Conservation (phyloP, 202 grass and related monocot species). For the Saccharum hybrid region DNA sequence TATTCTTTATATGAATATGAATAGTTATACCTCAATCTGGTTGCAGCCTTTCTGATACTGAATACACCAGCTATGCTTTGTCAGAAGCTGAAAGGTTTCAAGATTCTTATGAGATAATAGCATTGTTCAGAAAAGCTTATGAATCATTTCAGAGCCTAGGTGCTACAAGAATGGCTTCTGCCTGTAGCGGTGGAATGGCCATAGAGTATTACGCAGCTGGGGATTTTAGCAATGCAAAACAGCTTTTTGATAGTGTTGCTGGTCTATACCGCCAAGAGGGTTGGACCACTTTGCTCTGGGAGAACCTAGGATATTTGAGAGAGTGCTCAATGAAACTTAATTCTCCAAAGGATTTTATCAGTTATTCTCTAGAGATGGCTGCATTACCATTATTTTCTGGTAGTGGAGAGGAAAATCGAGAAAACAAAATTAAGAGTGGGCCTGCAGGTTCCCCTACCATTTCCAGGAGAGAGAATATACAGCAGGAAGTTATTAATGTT, state of each 20-base stretch:
- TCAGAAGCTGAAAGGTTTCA: slow-evolving; percentile 96
- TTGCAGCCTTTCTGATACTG: slow-evolving; percentile 94
- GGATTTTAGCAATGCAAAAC: slow-evolving; percentile 79
- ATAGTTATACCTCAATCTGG: slow-evolving; percentile 47
- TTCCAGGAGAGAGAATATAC: slow-evolving; percentile 78
- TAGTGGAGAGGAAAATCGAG: slow-evolving; percentile 42
- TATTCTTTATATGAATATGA: slow-evolving; percentile 5
- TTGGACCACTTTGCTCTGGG: slow-evolving; percentile 84
- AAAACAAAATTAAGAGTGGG: slow-evolving; percentile 63
- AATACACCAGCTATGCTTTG: slow-evolving; percentile 84
- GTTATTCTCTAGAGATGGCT: slow-evolving; percentile 94
- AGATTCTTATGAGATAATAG: slow-evolving; percentile 98
- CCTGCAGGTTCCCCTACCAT: slow-evolving; percentile 75
- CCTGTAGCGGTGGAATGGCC: slow-evolving; percentile 85
- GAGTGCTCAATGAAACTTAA: slow-evolving; percentile 83
- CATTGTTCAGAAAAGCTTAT: slow-evolving; percentile 95
- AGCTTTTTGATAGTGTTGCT: slow-evolving; percentile 84
- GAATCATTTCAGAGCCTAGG: slow-evolving; percentile 85
- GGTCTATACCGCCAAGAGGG: slow-evolving; percentile 84
- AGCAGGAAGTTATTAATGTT: slow-evolving; percentile 60
- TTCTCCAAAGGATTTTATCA: slow-evolving; percentile 75
- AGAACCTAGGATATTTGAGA: slow-evolving; percentile 88
- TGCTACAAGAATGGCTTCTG: slow-evolving; percentile 74
- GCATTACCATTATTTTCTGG: slow-evolving; percentile 74
- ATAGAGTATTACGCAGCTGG: slow-evolving; percentile 80